phyloP scores from a whole-genome alignment of 768 basidiomycete species.

The Hygrophorus pudorinus region DNA sequence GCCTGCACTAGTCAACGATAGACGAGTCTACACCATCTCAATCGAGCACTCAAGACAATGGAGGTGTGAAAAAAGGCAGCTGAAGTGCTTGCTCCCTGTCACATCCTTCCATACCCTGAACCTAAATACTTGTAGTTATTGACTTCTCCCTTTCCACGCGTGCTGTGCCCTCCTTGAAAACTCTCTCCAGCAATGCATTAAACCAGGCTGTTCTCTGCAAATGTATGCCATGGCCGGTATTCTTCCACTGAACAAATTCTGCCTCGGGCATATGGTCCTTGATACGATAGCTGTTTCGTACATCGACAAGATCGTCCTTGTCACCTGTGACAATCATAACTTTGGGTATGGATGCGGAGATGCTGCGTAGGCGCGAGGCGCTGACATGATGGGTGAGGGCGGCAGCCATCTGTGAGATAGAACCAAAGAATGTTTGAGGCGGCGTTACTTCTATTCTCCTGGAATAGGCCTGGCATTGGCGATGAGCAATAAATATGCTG shows the following conservation, averaged over 20 bases:
- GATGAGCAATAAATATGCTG: neutral
- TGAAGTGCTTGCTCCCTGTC: too few species aligned
- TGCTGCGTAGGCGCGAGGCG: slow-evolving; percentile 32
- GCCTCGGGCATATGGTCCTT: slow-evolving; percentile 53
- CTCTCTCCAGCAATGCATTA: slow-evolving; percentile 46
- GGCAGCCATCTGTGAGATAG: slow-evolving; percentile 66
- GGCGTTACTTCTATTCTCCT: slow-evolving; percentile 40
- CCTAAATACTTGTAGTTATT: neutral
- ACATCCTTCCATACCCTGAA: neutral
- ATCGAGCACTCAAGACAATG: too few species aligned
- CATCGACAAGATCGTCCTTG: slow-evolving; percentile 47
- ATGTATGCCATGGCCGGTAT: slow-evolving; percentile 55
- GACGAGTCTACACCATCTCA: too few species aligned
- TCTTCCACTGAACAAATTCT: slow-evolving; percentile 45
- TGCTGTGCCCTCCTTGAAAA: slow-evolving; percentile 41
- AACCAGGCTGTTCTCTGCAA: slow-evolving; percentile 39
- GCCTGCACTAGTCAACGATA: too few species aligned
- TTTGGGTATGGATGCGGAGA: slow-evolving; percentile 53
- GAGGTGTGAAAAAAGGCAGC: too few species aligned
- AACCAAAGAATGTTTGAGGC: slow-evolving; percentile 50
- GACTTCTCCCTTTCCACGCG: slow-evolving; percentile 14
- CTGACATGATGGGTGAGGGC: slow-evolving; percentile 52
- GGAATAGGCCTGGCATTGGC: slow-evolving; percentile 28
- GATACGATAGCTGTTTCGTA: slow-evolving; percentile 39
- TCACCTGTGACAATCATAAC: slow-evolving; percentile 61